Conservation (phyloP, 2,329 filamentous ascomycete genomes). For the Endothia cerciana region DNA sequence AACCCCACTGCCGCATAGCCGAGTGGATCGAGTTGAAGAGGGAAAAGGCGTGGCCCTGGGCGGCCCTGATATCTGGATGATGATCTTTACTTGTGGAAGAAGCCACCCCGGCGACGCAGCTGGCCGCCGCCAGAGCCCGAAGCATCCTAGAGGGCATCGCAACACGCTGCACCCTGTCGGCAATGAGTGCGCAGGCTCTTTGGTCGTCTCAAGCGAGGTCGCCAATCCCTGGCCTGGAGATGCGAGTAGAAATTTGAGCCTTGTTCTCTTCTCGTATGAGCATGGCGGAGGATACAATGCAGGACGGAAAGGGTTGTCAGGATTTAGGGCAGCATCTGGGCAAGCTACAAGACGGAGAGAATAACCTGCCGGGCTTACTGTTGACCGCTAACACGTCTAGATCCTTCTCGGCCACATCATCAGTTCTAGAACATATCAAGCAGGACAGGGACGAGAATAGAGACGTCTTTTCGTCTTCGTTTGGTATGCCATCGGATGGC, state of each 20-base stretch:
- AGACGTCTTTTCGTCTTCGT: no score
- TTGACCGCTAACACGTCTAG: background rate
- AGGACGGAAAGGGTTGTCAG: background rate
- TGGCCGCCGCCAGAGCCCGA: background rate
- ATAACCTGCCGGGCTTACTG: background rate
- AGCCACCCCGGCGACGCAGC: background rate
- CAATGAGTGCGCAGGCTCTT: background rate
- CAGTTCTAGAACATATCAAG: background rate
- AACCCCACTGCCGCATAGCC: slow-evolving; percentile 54
- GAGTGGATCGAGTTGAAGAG: slow-evolving; percentile 29
- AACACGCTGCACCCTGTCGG: background rate
- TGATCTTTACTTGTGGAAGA: background rate
- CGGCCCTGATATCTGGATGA: slow-evolving; percentile 5
- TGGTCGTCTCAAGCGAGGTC: background rate
- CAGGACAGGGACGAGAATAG: no score
- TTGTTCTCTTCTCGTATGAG: background rate
- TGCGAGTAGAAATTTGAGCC: background rate
- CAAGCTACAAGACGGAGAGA: background rate
- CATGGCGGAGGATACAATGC: background rate
- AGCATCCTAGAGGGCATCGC: background rate
- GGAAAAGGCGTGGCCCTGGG: slow-evolving; percentile 19
- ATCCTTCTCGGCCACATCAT: background rate
- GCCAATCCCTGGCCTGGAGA: background rate
- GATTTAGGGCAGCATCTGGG: no score
- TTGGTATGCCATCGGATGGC: no score